Conservation (phyloP, 345 rosid genomes). For the Microthlaspi erraticum region DNA sequence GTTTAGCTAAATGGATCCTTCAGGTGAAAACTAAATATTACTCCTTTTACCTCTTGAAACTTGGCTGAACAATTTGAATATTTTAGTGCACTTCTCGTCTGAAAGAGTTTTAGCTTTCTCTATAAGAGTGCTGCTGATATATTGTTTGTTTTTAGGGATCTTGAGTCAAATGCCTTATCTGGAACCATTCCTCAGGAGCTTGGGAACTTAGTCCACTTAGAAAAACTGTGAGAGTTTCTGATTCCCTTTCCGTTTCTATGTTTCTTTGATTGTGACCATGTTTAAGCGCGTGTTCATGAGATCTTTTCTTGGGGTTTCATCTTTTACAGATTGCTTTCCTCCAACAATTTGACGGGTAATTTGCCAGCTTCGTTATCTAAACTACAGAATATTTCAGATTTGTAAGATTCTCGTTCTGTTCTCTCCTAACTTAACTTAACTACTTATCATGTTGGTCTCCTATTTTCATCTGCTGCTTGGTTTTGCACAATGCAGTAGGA, state of each 20-base stretch:
- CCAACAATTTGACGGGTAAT: constrained; percentile 60
- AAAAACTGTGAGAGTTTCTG: constrained; percentile 48
- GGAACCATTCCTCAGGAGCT: constrained; percentile 62
- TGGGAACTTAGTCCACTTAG: constrained; percentile 54
- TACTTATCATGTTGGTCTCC: constrained; percentile 4
- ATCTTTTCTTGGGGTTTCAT: constrained; percentile 3
- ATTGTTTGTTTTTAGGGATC: constrained; percentile 45
- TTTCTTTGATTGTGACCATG: constrained; percentile 9
- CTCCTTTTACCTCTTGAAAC: constrained; percentile 7
- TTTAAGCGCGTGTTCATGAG: constrained; percentile 1
- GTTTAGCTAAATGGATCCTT: constrained; percentile 12
- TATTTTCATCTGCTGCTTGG: constrained; percentile 34
- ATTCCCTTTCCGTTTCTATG: constrained; percentile 16
- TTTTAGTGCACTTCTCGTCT: neutral
- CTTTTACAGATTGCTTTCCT: constrained; percentile 58
- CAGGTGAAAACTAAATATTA: constrained; percentile 9
- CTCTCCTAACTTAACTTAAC: constrained; percentile 10
- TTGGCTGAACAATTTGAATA: constrained; percentile 21
- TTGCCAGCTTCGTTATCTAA: constrained; percentile 51
- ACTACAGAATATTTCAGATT: constrained; percentile 54
- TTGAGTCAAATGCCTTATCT: constrained; percentile 61
- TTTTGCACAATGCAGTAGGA: constrained; percentile 56
- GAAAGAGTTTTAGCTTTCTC: constrained; percentile 8
- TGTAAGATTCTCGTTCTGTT: constrained; percentile 48
- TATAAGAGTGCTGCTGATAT: constrained; percentile 4